Conservation (phyloP, 2,329 filamentous ascomycete species). For the Sclerotinia sclerotiorum region DNA sequence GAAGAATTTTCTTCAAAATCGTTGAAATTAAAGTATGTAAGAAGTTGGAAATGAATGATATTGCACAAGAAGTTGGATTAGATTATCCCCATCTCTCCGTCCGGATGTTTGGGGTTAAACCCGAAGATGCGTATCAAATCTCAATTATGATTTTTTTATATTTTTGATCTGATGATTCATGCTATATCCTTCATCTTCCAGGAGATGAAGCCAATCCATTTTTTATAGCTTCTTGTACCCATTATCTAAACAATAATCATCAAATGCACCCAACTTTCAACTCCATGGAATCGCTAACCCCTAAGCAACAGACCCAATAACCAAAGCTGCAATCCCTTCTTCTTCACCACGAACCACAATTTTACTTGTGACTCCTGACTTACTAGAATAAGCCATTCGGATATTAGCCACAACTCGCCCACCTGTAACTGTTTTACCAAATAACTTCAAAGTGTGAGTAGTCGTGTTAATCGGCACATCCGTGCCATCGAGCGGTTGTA, state of each 20-base stretch:
- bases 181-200: constrained; percentile 25
- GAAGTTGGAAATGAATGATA: neutral
- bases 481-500: constrained; percentile 92
- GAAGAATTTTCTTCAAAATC: neutral
- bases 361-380: constrained; percentile 94
- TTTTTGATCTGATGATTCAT: constrained; percentile 21
- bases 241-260: constrained; percentile 38
- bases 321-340: constrained; percentile 79
- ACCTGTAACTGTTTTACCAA: constrained; percentile 91
- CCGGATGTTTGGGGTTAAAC: neutral
- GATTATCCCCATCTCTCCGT: neutral
- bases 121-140: neutral
- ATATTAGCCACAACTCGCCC: constrained; percentile 85
- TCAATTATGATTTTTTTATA: constrained; percentile 19
- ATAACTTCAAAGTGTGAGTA: constrained; percentile 91
- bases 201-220: constrained; percentile 22
- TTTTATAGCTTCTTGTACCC: constrained; percentile 27
- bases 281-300: constrained; percentile 34
- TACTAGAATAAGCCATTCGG: constrained; percentile 90
- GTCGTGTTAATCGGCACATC: constrained; percentile 85
- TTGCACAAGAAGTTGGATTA: neutral
- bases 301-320: constrained; percentile 75
- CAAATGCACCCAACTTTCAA: constrained; percentile 33
- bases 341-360: constrained; percentile 91
- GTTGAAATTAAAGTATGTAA: neutral